These are phyloP conservation scores for Oryza glumipatula DNA, from an alignment of 176 grass and related monocot species.

Conservation along the genomic window DNA sequence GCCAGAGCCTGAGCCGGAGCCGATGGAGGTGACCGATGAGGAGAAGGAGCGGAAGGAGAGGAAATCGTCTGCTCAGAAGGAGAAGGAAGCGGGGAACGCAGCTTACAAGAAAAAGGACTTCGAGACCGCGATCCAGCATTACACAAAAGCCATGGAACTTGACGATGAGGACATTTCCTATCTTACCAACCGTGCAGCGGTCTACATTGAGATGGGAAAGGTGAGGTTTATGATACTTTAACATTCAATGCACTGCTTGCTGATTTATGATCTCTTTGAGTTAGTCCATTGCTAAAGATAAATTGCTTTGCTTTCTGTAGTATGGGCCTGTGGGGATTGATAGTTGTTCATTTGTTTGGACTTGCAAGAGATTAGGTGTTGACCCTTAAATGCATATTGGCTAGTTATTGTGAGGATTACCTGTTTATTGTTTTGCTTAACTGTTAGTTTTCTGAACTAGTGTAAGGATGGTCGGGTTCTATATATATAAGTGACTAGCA, in stretches of 20 bases:
- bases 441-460: background rate
- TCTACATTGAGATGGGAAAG: slow-evolving; percentile 98
- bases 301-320: background rate
- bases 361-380: background rate
- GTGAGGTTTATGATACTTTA: slow-evolving; percentile 44
- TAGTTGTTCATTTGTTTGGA: slow-evolving; percentile 15
- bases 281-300: background rate
- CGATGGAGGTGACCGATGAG: slow-evolving; percentile 69
- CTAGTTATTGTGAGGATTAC: background rate
- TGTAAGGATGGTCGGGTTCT: background rate
- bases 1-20: slow-evolving; percentile 55
- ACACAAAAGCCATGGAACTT: slow-evolving; percentile 78
- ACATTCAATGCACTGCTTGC: background rate
- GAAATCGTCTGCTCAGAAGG: slow-evolving; percentile 78
- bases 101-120: slow-evolving; percentile 99
- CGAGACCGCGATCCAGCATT: slow-evolving; percentile 83
- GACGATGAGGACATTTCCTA: slow-evolving; percentile 90
- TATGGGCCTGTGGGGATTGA: background rate
- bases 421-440: background rate
- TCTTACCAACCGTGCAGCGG: slow-evolving; percentile 83
- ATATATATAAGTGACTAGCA: background rate
- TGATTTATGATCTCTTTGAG: background rate
- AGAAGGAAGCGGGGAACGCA: slow-evolving; percentile 85
- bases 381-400: background rate
- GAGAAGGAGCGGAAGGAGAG: slow-evolving; percentile 62